These are phyloP conservation scores for Ottelia alismoides DNA, from an alignment of 106 monocot genomes.

Conservation along the genomic window DNA sequence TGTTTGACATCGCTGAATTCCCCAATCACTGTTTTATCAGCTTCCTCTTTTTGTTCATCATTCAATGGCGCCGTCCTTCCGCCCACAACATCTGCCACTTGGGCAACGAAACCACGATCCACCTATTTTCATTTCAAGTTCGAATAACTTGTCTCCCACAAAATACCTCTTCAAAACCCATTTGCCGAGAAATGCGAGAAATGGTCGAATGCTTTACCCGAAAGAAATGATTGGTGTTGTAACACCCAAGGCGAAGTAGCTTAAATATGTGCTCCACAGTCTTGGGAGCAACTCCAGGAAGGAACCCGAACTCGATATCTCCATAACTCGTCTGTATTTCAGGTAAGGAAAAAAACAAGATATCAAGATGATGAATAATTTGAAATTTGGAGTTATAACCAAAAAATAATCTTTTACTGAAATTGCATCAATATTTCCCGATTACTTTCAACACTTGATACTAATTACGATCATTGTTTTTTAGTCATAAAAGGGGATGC, in stretches of 20 bases:
- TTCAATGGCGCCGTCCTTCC: constrained; percentile 91
- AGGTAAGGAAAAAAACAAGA: not conserved
- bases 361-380: not conserved
- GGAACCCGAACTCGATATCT: constrained; percentile 95
- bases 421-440: no score
- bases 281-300: constrained; percentile 74
- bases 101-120: constrained; percentile 96
- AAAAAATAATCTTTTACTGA: no score
- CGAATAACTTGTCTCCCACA: not conserved
- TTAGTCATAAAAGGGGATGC: not conserved
- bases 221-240: constrained; percentile 96
- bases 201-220: constrained; percentile 31
- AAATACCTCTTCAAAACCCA: not conserved
- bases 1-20: constrained; percentile 95
- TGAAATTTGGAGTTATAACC: no score
- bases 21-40: constrained; percentile 85
- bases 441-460: not conserved
- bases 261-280: constrained; percentile 98
- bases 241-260: constrained; percentile 82
- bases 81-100: constrained; percentile 81
- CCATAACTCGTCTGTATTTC: constrained; percentile 69
- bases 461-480: not conserved
- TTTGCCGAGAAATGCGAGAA: not conserved
- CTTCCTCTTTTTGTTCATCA: constrained; percentile 66
- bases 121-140: constrained; percentile 29